Base-by-base conservation (phyloP, 2,329 filamentous ascomycete genomes). In the Pseudomassariella vexata region DNA sequence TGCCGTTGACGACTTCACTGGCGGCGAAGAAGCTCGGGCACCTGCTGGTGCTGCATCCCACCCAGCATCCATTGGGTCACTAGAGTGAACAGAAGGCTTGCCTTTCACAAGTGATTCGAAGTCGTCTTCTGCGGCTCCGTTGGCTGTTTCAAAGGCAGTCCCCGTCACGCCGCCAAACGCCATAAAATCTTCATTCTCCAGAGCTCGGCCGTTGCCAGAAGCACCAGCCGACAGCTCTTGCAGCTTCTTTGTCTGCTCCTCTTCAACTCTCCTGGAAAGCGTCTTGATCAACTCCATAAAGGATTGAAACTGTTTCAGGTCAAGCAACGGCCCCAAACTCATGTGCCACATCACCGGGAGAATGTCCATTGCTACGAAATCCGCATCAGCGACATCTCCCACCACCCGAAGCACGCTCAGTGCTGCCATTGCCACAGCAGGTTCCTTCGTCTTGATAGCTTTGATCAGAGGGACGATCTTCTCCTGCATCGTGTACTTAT, bases 401-500 rank as follows among this genome's bases (percentile, higher is more conserved):
- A 98, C 82, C 29, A 95, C 83, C 30, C 76, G 77, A 43, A 96
- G 79, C 1, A 95, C 87, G 34, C 81, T 82, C 20, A 96, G 67
- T 1, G 88, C 83, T 5, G 90, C 89, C 68, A 96, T 84, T 85
- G 96, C 96, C 8, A 98, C 92, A 6, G 88, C 89, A 0, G 92
- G 92, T 56, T 98, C 92, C 54, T 95, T 96, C 0, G 92, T 98
- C 60, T 95, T 96, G 63, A 98, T 96, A 2, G 72, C 88, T 50
- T 85, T 88, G 39, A 98, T 70, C 5, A 96, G 64, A 0, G 92
- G 92, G 0, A 96, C 76, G 20, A 98, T 85, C 64, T 95, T 96
- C 55, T 98, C 92, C 56, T 98, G 92, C 63, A 98, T 90, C 0
- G 92, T 96, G 52, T 92, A 96, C 57, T 96, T 96, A 63, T 98